Evolutionary conservation across 1,284 basidiomycete genomes (phyloP).

Genomic region (Ustilago hordei): DNA sequence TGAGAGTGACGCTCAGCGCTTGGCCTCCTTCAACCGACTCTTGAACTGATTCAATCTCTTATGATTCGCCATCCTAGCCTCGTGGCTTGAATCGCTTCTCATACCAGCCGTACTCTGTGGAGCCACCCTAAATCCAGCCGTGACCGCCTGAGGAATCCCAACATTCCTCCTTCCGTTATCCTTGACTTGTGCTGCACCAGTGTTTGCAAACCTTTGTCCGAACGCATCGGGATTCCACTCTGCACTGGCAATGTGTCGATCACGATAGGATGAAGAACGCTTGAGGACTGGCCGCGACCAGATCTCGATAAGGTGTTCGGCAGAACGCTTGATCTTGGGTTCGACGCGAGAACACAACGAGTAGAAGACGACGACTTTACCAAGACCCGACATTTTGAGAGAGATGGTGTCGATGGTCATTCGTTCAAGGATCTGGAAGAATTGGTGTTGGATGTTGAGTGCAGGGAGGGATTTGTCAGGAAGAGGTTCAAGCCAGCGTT

Average conservation of each 20-base stretch:
- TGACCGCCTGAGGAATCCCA: conserved; percentile 60
- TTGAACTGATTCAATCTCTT: conserved; percentile 63
- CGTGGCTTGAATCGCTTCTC: conserved; percentile 50
- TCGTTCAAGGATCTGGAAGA: conserved; percentile 81
- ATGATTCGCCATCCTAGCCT: conserved; percentile 58
- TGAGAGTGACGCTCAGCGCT: conserved; percentile 18
- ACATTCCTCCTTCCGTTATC: conserved; percentile 52
- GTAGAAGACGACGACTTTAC: conserved; percentile 94
- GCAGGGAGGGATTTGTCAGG: conserved; percentile 92
- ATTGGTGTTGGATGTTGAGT: conserved; percentile 92
- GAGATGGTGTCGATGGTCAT: conserved; percentile 93
- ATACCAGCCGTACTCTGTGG: conserved; percentile 50
- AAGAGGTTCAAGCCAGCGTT: conserved; percentile 92
- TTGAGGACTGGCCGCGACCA: conserved; percentile 69
- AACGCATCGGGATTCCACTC: conserved; percentile 56
- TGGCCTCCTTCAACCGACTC: conserved; percentile 57
- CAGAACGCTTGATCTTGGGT: conserved; percentile 81
- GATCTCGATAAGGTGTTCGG: conserved; percentile 81
- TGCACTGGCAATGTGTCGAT: conserved; percentile 58
- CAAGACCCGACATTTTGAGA: conserved; percentile 90
- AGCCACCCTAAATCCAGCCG: conserved; percentile 58
- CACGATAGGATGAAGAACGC: conserved; percentile 64
- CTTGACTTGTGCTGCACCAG: neutral
- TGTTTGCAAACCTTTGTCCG: conserved; percentile 24
- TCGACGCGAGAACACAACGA: conserved; percentile 88